Evolutionary conservation across 208 protist species (phyloP).

Genomic region (Trypanosoma conorhini): DNA sequence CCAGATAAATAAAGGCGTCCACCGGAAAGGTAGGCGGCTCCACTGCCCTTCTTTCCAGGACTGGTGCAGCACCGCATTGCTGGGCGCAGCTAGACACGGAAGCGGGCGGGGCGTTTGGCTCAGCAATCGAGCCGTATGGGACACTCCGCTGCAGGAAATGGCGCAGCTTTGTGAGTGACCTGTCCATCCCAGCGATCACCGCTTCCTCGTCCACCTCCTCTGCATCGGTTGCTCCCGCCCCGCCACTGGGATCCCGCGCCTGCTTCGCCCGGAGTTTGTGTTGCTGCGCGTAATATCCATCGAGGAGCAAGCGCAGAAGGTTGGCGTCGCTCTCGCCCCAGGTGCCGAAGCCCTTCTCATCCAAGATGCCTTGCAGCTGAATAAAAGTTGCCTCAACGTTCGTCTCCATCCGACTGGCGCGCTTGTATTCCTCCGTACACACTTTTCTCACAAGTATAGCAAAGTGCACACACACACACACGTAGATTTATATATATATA

Average conservation of each 20-base stretch:
- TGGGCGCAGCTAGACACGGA: background rate
- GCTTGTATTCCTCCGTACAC: background rate
- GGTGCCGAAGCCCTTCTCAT: constrained; percentile 5
- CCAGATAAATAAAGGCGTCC: constrained; percentile 76
- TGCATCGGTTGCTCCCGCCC: constrained; percentile 4
- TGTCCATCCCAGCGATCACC: constrained; percentile 48
- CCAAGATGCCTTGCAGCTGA: constrained; percentile 20
- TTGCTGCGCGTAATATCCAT: constrained; percentile 9
- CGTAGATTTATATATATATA: too few species aligned
- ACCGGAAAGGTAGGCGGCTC: constrained; percentile 54
- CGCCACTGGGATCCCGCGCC: background rate
- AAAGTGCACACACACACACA: too few species aligned
- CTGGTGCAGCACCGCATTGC: background rate
- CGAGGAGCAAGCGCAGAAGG: constrained; percentile 17
- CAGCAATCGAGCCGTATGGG: constrained; percentile 44
- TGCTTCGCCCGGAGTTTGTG: background rate
- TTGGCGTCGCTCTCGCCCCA: constrained; percentile 19
- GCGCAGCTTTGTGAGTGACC: constrained; percentile 46
- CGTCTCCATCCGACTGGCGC: constrained; percentile 1
- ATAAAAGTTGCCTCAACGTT: constrained; percentile 32
- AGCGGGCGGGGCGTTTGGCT: constrained; percentile 32
- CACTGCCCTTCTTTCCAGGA: background rate
- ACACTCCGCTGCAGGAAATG: constrained; percentile 42
- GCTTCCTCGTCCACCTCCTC: constrained; percentile 35
- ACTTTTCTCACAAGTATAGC: background rate